phyloP scores from a whole-genome alignment of 2,329 filamentous ascomycete genomes.

The Botrytis pseudocinerea region DNA sequence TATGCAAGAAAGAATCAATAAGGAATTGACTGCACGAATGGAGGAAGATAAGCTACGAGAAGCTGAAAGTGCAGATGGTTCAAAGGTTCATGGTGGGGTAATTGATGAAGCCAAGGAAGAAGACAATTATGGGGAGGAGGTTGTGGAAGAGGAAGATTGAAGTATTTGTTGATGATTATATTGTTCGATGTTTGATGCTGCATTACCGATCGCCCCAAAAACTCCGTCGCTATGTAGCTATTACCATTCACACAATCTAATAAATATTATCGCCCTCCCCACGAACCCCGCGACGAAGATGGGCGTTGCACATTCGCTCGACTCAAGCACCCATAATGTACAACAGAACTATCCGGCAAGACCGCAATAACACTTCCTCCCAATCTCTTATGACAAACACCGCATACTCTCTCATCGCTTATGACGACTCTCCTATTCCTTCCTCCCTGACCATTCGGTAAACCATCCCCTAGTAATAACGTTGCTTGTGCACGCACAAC shows the following conservation, averaged over 20 bases:
- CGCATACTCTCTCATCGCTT: slow-evolving; percentile 84
- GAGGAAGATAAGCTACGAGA: slow-evolving; percentile 64
- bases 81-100: slow-evolving; percentile 41
- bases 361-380: slow-evolving; percentile 90
- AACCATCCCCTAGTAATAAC: slow-evolving; percentile 70
- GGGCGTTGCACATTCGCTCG: slow-evolving; percentile 48
- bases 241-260: slow-evolving; percentile 22
- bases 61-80: slow-evolving; percentile 38
- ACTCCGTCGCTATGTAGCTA: slow-evolving; percentile 37
- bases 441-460: slow-evolving; percentile 53
- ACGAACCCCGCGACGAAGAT: slow-evolving; percentile 32
- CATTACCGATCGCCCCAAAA: slow-evolving; percentile 24
- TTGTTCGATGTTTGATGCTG: slow-evolving; percentile 20
- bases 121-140: slow-evolving; percentile 84
- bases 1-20: slow-evolving; percentile 69
- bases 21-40: slow-evolving; percentile 72
- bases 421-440: slow-evolving; percentile 73
- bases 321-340: slow-evolving; percentile 77
- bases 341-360: slow-evolving; percentile 76
- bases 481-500: slow-evolving; percentile 74
- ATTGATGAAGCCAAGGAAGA: slow-evolving; percentile 63
- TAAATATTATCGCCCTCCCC: slow-evolving; percentile 31
- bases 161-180: slow-evolving; percentile 27
- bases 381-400: slow-evolving; percentile 89
- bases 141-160: slow-evolving; percentile 62